Evolutionary conservation across 352 stramenopile species (phyloP).

Genomic region (Pythium insidiosum): DNA sequence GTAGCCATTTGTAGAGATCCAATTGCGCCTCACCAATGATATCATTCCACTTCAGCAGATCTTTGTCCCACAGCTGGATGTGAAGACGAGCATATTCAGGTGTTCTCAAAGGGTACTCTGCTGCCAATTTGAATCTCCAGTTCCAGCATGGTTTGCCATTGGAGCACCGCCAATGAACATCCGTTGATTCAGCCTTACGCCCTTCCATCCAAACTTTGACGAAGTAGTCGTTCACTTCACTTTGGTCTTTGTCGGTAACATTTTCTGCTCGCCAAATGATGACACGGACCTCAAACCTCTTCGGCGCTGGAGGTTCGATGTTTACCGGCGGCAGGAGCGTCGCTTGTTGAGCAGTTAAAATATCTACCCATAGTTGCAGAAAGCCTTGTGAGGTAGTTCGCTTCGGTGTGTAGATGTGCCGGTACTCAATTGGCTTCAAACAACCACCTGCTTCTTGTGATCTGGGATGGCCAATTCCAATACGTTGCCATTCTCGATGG

Average conservation of each 20-base stretch:
- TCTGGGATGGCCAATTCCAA: constrained; percentile 22
- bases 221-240: constrained; percentile 89
- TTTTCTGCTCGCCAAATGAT: constrained; percentile 87
- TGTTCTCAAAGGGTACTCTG: constrained; percentile 70
- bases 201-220: constrained; percentile 88
- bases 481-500: constrained; percentile 75
- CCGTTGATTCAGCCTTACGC: constrained; percentile 44
- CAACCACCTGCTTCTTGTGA: constrained; percentile 12
- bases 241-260: constrained; percentile 62
- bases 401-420: constrained; percentile 74
- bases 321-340: constrained; percentile 46
- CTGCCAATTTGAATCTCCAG: constrained; percentile 85
- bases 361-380: constrained; percentile 87
- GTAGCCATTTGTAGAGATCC: constrained; percentile 81
- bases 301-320: constrained; percentile 52
- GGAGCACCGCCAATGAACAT: constrained; percentile 89
- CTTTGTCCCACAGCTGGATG: constrained; percentile 91
- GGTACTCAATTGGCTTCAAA: constrained; percentile 86
- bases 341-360: constrained; percentile 72
- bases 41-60: constrained; percentile 91
- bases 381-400: constrained; percentile 59
- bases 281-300: constrained; percentile 83
- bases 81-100: constrained; percentile 83
- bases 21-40: constrained; percentile 80
- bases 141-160: constrained; percentile 90